Percentiles rank a stretch among this genome's conserved stretches.
phyloP scores from a whole-genome alignment of 2,329 filamentous ascomycete genomes.

The Zymoseptoria crescenta region DNA sequence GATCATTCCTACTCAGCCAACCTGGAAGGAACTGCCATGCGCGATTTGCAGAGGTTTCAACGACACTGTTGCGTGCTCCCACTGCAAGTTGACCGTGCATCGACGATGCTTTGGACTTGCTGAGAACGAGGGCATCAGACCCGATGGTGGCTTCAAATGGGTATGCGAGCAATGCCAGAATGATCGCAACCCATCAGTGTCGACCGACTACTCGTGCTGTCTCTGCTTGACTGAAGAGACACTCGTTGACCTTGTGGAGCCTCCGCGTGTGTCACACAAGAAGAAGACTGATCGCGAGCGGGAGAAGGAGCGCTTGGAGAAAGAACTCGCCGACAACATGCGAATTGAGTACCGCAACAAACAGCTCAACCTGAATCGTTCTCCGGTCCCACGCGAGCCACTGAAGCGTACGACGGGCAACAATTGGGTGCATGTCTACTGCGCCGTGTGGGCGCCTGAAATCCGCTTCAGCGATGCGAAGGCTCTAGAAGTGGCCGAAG shows the following conservation, averaged over 20 bases:
- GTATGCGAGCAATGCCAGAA: constrained; percentile 93
- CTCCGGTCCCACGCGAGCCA: constrained; percentile 75
- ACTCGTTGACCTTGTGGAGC: constrained; percentile 75
- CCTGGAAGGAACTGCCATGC: constrained; percentile 71
- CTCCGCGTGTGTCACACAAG: constrained; percentile 67
- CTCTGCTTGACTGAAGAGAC: constrained; percentile 79
- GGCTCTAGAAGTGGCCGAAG: constrained; percentile 77
- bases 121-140: constrained; percentile 50
- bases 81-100: constrained; percentile 88
- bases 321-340: constrained; percentile 70
- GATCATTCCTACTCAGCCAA: constrained; percentile 66
- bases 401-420: constrained; percentile 92
- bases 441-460: constrained; percentile 85
- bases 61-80: constrained; percentile 66
- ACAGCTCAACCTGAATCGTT: constrained; percentile 77
- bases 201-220: constrained; percentile 90
- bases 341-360: constrained; percentile 74
- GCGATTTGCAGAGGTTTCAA: constrained; percentile 73
- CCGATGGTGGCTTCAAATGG: constrained; percentile 58
- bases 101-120: constrained; percentile 87
- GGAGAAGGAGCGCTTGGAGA: constrained; percentile 79
- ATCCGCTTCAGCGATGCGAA: constrained; percentile 84
- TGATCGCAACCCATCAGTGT: constrained; percentile 83
- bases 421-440: constrained; percentile 96
- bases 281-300: constrained; percentile 92